Percentiles rank a stretch among this genome's conserved stretches.
Conservation (phyloP, 345 rosid genomes). For the Hibiscus trionum region DNA sequence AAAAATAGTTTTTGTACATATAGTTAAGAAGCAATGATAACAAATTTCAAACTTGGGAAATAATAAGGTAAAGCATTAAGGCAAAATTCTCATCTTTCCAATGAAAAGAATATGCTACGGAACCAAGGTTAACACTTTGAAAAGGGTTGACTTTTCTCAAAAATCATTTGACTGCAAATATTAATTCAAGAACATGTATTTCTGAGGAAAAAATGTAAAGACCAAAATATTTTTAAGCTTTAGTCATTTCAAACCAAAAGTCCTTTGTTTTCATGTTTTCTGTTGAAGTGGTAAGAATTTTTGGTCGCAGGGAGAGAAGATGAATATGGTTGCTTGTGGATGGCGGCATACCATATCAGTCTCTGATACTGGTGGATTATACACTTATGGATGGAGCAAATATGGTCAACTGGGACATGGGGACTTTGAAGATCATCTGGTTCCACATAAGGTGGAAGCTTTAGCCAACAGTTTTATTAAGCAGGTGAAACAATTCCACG, state of each 20-base stretch:
- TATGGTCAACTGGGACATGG: conserved; percentile 99
- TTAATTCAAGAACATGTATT: neutral
- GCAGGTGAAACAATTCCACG: conserved; percentile 41
- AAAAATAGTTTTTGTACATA: too few relatives aligned
- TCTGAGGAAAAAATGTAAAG: neutral
- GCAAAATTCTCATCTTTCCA: neutral
- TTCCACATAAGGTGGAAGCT: conserved; percentile 76
- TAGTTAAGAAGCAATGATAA: too few relatives aligned
- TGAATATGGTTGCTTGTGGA: conserved; percentile 91
- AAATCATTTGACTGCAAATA: neutral
- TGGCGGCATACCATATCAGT: conserved; percentile 95
- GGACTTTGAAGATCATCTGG: conserved; percentile 80
- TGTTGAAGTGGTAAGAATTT: conserved; percentile 9
- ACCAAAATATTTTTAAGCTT: neutral
- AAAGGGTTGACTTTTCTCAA: neutral
- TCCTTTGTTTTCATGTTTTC: conserved; percentile 9
- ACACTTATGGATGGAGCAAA: conserved; percentile 95
- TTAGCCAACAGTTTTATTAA: conserved; percentile 49
- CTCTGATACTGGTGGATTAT: conserved; percentile 63
- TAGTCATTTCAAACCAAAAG: neutral
- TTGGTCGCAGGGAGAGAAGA: conserved; percentile 62
- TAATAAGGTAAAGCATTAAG: too few relatives aligned
- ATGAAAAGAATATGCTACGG: neutral
- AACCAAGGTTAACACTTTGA: neutral
- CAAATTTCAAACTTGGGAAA: neutral